These are phyloP conservation scores for Arabidopsis suecica DNA, from an alignment of 345 rosid species.

Conservation along the genomic window DNA sequence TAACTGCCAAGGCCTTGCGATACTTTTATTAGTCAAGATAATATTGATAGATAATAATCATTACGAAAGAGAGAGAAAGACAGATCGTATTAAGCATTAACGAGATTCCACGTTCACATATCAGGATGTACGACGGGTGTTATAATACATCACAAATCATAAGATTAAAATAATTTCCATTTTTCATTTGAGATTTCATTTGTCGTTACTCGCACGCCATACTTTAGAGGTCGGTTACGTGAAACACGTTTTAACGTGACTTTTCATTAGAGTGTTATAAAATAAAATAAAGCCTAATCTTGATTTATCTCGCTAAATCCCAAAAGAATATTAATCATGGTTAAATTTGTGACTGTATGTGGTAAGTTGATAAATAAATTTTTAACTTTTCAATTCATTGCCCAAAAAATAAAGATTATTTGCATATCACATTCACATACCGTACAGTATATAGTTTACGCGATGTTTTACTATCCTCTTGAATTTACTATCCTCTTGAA, in stretches of 20 bases:
- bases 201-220: constrained; percentile 27
- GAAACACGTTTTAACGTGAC: constrained; percentile 32
- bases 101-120: constrained; percentile 31
- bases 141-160: constrained; percentile 18
- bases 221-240: constrained; percentile 21
- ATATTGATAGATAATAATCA: neutral
- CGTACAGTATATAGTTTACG: neutral
- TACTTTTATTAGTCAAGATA: constrained; percentile 13
- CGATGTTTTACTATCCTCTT: neutral
- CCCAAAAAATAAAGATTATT: neutral
- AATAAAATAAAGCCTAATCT: neutral
- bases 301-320: constrained; percentile 14
- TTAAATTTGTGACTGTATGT: neutral
- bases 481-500: neutral
- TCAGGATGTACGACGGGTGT: constrained; percentile 29
- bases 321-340: neutral
- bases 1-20: neutral
- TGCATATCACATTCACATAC: neutral
- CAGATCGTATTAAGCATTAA: neutral
- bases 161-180: neutral
- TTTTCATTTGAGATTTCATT: neutral
- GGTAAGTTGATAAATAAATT: constrained; percentile 3
- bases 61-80: constrained; percentile 3
- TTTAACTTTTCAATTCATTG: neutral
- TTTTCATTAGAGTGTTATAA: constrained; percentile 20